phyloP scores from a whole-genome alignment of 2,329 filamentous ascomycete genomes.

The Penicillium sp. region DNA sequence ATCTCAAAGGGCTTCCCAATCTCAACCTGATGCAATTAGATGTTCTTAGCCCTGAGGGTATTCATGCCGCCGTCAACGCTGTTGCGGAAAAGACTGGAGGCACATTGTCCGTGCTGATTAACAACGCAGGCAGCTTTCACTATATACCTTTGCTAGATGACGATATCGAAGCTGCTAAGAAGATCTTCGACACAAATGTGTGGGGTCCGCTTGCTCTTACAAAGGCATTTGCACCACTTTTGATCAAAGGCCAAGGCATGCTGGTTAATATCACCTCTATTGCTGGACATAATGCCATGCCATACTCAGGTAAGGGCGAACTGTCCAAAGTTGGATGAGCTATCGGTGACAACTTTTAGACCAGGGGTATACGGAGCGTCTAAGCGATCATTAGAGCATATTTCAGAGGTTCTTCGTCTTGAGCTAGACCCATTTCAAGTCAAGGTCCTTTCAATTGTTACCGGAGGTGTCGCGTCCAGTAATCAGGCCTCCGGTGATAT shows the following conservation, averaged over 20 bases:
- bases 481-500: slow-evolving; percentile 17
- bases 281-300: background rate
- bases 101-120: slow-evolving; percentile 39
- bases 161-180: slow-evolving; percentile 32
- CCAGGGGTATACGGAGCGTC: slow-evolving; percentile 22
- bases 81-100: slow-evolving; percentile 27
- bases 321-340: background rate
- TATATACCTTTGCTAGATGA: slow-evolving; percentile 41
- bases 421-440: slow-evolving; percentile 24
- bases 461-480: slow-evolving; percentile 13
- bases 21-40: background rate
- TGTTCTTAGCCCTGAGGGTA: background rate
- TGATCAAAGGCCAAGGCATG: slow-evolving; percentile 17
- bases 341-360: background rate
- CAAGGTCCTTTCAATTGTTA: slow-evolving; percentile 11
- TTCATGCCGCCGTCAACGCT: background rate
- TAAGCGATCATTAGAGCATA: slow-evolving; percentile 22
- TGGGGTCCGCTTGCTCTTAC: slow-evolving; percentile 18
- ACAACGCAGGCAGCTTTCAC: slow-evolving; percentile 42
- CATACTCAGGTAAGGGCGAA: slow-evolving; percentile 24
- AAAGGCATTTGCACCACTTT: slow-evolving; percentile 26
- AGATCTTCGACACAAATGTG: slow-evolving; percentile 18
- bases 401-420: slow-evolving; percentile 25
- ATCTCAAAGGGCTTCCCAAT: background rate
- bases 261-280: slow-evolving; percentile 1